A percentile compares a stretch with the other conserved stretches of the same genome.
These are phyloP conservation scores for Pseudohalonectria lignicola DNA, from an alignment of 2,329 filamentous ascomycete species.

Conservation along the genomic window DNA sequence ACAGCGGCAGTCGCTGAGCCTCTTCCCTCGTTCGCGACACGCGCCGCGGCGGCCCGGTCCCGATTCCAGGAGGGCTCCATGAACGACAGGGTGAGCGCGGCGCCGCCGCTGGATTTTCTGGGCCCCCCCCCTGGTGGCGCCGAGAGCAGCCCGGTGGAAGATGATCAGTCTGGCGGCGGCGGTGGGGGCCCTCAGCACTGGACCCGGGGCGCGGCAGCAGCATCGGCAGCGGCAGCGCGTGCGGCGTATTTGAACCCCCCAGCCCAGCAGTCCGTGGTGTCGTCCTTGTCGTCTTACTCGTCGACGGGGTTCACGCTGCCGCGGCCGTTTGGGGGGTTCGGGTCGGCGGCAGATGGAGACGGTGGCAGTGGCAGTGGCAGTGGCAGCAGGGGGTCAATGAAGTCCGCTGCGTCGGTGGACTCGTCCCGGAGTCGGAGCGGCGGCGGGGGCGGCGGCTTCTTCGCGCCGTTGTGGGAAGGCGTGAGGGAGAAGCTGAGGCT, in stretches of 20 bases:
- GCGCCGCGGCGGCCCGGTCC: conserved; percentile 20
- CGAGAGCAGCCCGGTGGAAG: conserved; percentile 15
- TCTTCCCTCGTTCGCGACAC: background rate
- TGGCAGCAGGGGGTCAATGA: conserved; percentile 7
- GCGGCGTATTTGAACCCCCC: no score
- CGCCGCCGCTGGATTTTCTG: conserved; percentile 59
- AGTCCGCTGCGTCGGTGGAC: conserved; percentile 3
- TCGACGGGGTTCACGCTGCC: background rate
- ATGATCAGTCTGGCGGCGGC: conserved; percentile 12
- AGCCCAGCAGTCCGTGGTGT: background rate
- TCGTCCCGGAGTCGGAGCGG: background rate
- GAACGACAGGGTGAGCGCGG: conserved; percentile 66
- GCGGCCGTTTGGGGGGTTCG: conserved; percentile 1
- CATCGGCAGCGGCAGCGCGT: no score
- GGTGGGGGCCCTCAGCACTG: background rate
- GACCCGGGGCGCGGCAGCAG: background rate
- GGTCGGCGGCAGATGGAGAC: conserved; percentile 7
- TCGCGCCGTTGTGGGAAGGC: conserved; percentile 20
- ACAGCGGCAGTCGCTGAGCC: no score
- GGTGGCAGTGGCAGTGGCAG: background rate
- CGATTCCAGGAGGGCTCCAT: conserved; percentile 74
- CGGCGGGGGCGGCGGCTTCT: conserved; percentile 12
- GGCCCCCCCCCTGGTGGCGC: conserved; percentile 17
- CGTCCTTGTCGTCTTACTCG: background rate
- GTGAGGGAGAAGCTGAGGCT: conserved; percentile 17